Conservation (phyloP, 306 rosid species). For the Canavalia ensiformis region DNA sequence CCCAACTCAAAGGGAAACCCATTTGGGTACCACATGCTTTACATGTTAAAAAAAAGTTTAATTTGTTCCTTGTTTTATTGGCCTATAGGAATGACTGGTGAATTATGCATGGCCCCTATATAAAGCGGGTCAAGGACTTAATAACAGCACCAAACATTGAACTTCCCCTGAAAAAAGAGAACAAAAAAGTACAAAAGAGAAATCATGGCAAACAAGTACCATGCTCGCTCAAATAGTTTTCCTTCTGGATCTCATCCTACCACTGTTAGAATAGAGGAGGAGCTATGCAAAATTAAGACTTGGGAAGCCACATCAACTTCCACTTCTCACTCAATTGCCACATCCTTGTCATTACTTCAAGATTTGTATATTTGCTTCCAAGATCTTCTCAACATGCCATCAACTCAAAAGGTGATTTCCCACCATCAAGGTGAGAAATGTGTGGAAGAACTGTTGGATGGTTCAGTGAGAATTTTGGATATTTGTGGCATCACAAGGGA, state of each 20-base stretch:
- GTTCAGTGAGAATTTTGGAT: conserved; percentile 69
- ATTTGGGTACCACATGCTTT: conserved; percentile 58
- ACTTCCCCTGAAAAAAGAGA: neutral
- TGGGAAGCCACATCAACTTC: conserved; percentile 57
- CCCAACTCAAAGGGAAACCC: conserved; percentile 48
- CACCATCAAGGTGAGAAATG: conserved; percentile 50
- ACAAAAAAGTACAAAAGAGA: conserved; percentile 15
- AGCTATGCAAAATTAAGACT: conserved; percentile 56
- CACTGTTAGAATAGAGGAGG: conserved; percentile 59
- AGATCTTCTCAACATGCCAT: conserved; percentile 67
- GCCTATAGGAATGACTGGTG: neutral
- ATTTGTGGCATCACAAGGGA: conserved; percentile 69
- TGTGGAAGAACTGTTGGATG: conserved; percentile 70
- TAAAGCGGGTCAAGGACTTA: conserved; percentile 15
- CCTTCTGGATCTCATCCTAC: conserved; percentile 77
- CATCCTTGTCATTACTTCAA: conserved; percentile 55
- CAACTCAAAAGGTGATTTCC: conserved; percentile 64
- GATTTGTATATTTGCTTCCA: conserved; percentile 63
- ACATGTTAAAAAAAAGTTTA: conserved; percentile 13
- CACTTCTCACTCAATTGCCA: conserved; percentile 53
- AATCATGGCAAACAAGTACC: conserved; percentile 60
- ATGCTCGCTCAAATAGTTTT: conserved; percentile 68
- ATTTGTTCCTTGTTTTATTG: conserved; percentile 1
- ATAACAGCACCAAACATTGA: conserved; percentile 29
- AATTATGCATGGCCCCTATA: conserved; percentile 32